phyloP scores from a whole-genome alignment of 306 rosid species.

The Corylus avellana region DNA sequence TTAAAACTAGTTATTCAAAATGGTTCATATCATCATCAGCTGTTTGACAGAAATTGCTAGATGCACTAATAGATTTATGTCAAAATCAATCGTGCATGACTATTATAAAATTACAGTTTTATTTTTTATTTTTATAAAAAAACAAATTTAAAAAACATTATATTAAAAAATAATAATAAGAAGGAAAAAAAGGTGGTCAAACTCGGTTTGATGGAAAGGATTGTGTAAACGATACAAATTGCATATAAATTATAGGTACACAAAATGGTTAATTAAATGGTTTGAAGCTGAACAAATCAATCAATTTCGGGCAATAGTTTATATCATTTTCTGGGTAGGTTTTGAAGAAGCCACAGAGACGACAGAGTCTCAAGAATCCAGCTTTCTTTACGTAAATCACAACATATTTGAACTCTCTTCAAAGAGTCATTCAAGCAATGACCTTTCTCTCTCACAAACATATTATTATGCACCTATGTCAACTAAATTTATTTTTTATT shows the following conservation, averaged over 20 bases:
- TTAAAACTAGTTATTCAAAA: too few species aligned
- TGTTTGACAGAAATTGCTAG: too few species aligned
- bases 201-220: neutral
- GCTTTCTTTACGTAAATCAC: constrained; percentile 59
- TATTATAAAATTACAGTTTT: too few species aligned
- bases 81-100: too few species aligned
- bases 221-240: constrained; percentile 9
- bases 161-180: too few species aligned
- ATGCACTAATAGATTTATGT: too few species aligned
- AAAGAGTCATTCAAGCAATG: constrained; percentile 14
- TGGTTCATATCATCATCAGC: too few species aligned
- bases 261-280: constrained; percentile 4
- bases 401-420: constrained; percentile 45
- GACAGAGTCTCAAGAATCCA: constrained; percentile 3
- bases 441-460: neutral
- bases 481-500: too few species aligned
- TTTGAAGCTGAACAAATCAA: constrained; percentile 46
- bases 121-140: too few species aligned
- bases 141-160: too few species aligned
- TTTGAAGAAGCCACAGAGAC: constrained; percentile 36
- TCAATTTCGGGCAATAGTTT: constrained; percentile 25
- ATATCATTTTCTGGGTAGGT: constrained; percentile 78
- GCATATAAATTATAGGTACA: neutral
- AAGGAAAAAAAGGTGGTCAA: neutral
- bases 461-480: too few species aligned